These are phyloP conservation scores for Didymella arachidicola DNA, from an alignment of 2,329 filamentous ascomycete species.

Conservation along the genomic window DNA sequence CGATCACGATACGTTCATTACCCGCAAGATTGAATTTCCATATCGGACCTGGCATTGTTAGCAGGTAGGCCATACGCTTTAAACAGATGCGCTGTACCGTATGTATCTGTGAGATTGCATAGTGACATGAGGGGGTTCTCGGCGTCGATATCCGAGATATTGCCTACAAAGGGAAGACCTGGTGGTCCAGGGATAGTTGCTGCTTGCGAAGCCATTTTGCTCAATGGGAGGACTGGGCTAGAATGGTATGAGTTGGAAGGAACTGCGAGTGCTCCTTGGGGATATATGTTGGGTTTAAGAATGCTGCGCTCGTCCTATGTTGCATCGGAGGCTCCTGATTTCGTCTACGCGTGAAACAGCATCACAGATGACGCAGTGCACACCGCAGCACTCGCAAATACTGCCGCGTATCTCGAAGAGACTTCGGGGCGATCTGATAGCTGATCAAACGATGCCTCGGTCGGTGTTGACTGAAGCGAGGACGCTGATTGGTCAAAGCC, in stretches of 20 bases:
- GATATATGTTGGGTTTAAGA: neutral
- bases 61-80: neutral
- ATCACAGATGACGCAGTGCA: slow-evolving; percentile 24
- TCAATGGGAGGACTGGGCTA: slow-evolving; percentile 20
- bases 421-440: slow-evolving; percentile 20
- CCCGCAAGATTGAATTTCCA: slow-evolving; percentile 45
- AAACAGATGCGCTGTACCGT: slow-evolving; percentile 59
- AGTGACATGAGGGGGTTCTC: slow-evolving; percentile 66
- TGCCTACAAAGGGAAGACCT: slow-evolving; percentile 71
- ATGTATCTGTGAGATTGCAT: slow-evolving; percentile 66
- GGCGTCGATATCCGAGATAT: slow-evolving; percentile 68
- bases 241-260: slow-evolving; percentile 25
- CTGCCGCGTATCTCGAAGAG: slow-evolving; percentile 22
- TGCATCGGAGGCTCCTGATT: slow-evolving; percentile 9
- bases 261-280: neutral
- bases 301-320: slow-evolving; percentile 2
- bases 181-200: slow-evolving; percentile 67
- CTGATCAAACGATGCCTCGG: slow-evolving; percentile 32
- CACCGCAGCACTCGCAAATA: slow-evolving; percentile 20
- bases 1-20: slow-evolving; percentile 40
- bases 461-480: slow-evolving; percentile 14
- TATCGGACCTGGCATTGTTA: slow-evolving; percentile 39
- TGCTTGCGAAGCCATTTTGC: slow-evolving; percentile 40
- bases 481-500: slow-evolving; percentile 26
- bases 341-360: slow-evolving; percentile 16